phyloP scores from a whole-genome alignment of 257 asterid species.

The Henckelia pumila region DNA sequence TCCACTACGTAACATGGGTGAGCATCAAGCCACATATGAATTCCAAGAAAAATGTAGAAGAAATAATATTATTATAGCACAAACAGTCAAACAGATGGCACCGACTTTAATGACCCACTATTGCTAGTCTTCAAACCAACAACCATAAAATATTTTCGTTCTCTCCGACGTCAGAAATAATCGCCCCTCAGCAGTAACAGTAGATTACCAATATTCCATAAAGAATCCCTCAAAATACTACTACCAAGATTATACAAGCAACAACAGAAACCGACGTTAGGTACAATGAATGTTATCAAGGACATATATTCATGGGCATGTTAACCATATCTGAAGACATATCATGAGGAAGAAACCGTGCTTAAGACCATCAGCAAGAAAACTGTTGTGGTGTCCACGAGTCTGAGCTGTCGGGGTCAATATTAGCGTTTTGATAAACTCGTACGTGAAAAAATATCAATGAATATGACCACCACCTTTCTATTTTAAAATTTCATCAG shows the following conservation, averaged over 20 bases:
- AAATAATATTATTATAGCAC: too few species aligned
- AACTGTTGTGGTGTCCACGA: neutral
- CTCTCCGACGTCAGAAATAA: constrained; percentile 6
- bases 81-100: constrained; percentile 8
- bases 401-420: neutral
- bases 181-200: neutral
- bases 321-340: constrained; percentile 8
- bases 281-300: constrained; percentile 8
- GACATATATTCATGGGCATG: neutral
- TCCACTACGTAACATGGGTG: neutral
- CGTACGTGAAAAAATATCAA: neutral
- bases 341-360: neutral
- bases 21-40: neutral
- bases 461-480: constrained; percentile 5
- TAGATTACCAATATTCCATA: too few species aligned
- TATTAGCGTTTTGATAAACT: neutral
- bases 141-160: neutral
- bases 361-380: constrained; percentile 9
- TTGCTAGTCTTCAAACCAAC: constrained; percentile 17
- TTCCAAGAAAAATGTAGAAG: neutral
- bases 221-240: neutral
- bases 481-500: neutral
- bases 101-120: constrained; percentile 16
- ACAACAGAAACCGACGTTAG: constrained; percentile 14
- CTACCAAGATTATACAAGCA: neutral